A percentile compares a stretch with the other conserved stretches of the same genome.
These are phyloP conservation scores for Vitis hybrid DNA, from an alignment of 177 flowering plant species.

Conservation along the genomic window DNA sequence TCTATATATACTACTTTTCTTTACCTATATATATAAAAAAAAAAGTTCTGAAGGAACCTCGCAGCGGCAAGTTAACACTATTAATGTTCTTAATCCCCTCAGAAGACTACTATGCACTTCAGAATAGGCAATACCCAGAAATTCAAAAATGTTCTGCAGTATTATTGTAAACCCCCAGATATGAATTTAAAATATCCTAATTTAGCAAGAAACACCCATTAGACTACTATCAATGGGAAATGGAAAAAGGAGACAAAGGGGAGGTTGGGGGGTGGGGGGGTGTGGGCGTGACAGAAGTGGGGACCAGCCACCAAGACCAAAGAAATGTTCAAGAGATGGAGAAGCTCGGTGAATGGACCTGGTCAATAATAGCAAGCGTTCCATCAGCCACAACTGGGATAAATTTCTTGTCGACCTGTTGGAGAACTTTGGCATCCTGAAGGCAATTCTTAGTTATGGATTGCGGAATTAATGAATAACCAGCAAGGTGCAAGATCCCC, in stretches of 20 bases:
- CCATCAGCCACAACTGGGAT: constrained; percentile 79
- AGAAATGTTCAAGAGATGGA: neutral
- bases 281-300: too few species aligned
- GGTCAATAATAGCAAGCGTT: constrained; percentile 79
- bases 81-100: too few species aligned
- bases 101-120: neutral
- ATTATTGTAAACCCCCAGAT: neutral
- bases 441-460: constrained; percentile 64
- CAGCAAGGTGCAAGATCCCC: constrained; percentile 65
- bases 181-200: neutral
- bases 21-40: too few species aligned
- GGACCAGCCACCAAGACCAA: neutral
- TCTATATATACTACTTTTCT: too few species aligned
- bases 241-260: neutral
- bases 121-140: neutral
- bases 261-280: neutral
- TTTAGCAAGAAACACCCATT: neutral
- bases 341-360: constrained; percentile 42
- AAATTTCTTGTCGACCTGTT: constrained; percentile 84
- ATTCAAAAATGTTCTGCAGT: neutral
- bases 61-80: neutral
- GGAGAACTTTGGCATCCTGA: constrained; percentile 70
- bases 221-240: neutral
- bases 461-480: constrained; percentile 71
- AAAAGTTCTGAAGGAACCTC: neutral